Base-by-base conservation (phyloP, 352 stramenopile genomes). In the Phytophthora sansomeana region DNA sequence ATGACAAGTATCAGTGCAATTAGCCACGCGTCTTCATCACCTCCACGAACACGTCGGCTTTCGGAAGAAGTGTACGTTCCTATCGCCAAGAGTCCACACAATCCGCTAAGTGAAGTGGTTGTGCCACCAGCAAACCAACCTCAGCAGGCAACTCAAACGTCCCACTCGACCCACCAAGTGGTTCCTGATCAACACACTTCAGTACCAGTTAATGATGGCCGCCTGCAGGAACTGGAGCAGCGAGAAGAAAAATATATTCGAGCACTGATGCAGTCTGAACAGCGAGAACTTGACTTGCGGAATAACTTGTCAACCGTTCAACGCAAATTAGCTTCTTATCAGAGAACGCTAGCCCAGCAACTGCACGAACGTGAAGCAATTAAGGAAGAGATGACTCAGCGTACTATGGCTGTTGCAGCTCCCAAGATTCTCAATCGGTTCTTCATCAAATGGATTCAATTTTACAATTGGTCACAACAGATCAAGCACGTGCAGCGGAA, bases 231-330 rank as follows among this genome's bases (percentile, higher is more conserved):
- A 17, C 77, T 91, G 0, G 78, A 92, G 24, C 69, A 85, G 1
- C 75, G 81, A 19, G 86, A 94, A 65, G 82, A 82, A 10, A 89
- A 90, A 46, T 92, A 92, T 44, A 88, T 94, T 19, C 74, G 78
- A 14, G 83, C 83, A 7, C 54, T 94, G 19, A 94, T 94, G 75
- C 78, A 87, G 56, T 92, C 82, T 0, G 86, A 94, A 55, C 86
- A 92, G 28, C 77, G 83, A 16, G 86, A 94, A 46, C 59, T 94
- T 0, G 81, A 92, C 29, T 60, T 94, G 4, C 75, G 80, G 10
- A 88, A 82, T 14, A 79, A 85, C 29, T 29, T 94, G 1, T 59
- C 47, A 4, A 38, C 21, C 4, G 73, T 90, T 62, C 72, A 81
- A 28, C 74, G 68, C 13, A 84, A 89, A 42, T 43, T 92, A 16